Conservation (phyloP, 2,329 filamentous ascomycete species). For the Epichloe glyceriae region DNA sequence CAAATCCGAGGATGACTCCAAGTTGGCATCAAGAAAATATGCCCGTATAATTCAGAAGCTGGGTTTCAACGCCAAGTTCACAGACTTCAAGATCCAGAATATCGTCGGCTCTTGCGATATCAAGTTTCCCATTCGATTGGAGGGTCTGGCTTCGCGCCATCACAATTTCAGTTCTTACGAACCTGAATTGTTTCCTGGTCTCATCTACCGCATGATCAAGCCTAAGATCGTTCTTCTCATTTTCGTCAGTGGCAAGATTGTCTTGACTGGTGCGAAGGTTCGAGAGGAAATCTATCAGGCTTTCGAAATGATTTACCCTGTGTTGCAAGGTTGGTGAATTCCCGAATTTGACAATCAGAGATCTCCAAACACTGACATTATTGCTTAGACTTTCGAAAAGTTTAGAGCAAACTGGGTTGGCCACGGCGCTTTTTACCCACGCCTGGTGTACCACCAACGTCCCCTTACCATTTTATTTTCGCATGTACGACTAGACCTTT, state of each 20-base stretch:
- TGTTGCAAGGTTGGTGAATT: constrained; percentile 60
- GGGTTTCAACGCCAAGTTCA: constrained; percentile 98
- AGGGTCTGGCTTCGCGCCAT: constrained; percentile 90
- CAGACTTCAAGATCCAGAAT: constrained; percentile 99
- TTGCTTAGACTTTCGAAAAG: constrained; percentile 42
- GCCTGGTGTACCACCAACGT: constrained; percentile 10
- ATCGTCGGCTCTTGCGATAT: constrained; percentile 98
- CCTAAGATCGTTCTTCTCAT: constrained; percentile 97
- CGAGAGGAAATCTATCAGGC: constrained; percentile 96
- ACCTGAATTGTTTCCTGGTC: constrained; percentile 93
- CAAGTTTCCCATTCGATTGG: constrained; percentile 96
- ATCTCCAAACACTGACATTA: background rate
- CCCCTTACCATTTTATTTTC: constrained; percentile 11
- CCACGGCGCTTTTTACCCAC: background rate
- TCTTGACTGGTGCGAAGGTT: constrained; percentile 93
- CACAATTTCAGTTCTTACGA: constrained; percentile 99
- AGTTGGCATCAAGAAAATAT: constrained; percentile 93
- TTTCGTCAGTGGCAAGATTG: constrained; percentile 97
- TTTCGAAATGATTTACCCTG: constrained; percentile 94
- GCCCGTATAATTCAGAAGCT: constrained; percentile 99
- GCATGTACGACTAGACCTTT: constrained; percentile 29
- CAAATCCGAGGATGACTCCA: constrained; percentile 95
- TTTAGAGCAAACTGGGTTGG: constrained; percentile 23
- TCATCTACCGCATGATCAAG: constrained; percentile 99
- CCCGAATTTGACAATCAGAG: background rate